phyloP scores from a whole-genome alignment of 495 filamentous ascomycete genomes.

The Corynascus novoguineensis region DNA sequence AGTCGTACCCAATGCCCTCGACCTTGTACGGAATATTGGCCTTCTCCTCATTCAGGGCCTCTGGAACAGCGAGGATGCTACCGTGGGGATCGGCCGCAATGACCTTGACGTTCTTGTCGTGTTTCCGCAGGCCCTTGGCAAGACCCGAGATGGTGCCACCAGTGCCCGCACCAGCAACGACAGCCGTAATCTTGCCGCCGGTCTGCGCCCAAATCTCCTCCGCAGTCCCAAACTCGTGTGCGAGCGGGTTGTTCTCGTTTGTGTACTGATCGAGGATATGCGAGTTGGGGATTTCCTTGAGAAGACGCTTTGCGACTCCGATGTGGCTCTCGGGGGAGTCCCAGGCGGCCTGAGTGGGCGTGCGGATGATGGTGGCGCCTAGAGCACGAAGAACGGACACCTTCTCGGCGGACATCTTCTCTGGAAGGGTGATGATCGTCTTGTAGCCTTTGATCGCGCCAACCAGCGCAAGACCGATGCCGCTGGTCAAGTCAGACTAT shows the following conservation, averaged over 20 bases:
- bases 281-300: slow-evolving; percentile 94
- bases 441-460: slow-evolving; percentile 95
- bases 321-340: slow-evolving; percentile 96
- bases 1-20: slow-evolving; percentile 98
- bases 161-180: slow-evolving; percentile 91
- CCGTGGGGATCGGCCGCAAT: slow-evolving; percentile 89
- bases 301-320: slow-evolving; percentile 79
- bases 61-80: slow-evolving; percentile 78
- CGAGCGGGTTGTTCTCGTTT: slow-evolving; percentile 85
- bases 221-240: slow-evolving; percentile 91
- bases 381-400: slow-evolving; percentile 88
- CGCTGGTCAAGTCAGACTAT: slow-evolving; percentile 40
- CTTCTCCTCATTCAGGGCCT: slow-evolving; percentile 67
- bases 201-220: slow-evolving; percentile 95
- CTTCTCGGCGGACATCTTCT: slow-evolving; percentile 99
- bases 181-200: slow-evolving; percentile 71
- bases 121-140: slow-evolving; percentile 77
- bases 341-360: slow-evolving; percentile 89
- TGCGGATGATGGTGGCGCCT: slow-evolving; percentile 95
- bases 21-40: slow-evolving; percentile 90
- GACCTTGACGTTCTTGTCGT: slow-evolving; percentile 75
- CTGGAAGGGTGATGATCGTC: slow-evolving; percentile 95
- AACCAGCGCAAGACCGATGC: slow-evolving; percentile 91
- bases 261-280: slow-evolving; percentile 96
- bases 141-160: slow-evolving; percentile 94